Evolutionary conservation across 2,329 filamentous ascomycete species (phyloP).

Genomic region (Alternaria sp.): DNA sequence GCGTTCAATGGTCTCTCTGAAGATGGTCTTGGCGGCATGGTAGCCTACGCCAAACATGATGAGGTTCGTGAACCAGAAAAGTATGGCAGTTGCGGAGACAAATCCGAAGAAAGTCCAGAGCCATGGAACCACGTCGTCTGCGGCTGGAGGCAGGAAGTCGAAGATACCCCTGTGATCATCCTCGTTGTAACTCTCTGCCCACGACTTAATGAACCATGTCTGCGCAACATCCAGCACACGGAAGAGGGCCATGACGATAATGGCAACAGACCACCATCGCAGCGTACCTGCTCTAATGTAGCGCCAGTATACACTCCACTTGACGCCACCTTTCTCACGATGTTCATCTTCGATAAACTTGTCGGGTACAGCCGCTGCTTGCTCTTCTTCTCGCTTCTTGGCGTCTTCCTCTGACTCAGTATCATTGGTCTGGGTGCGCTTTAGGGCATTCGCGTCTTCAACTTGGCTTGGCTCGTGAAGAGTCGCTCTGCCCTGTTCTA

Average conservation of each 20-base stretch:
- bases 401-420: conserved; percentile 44
- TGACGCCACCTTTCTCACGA: conserved; percentile 75
- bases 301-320: conserved; percentile 78
- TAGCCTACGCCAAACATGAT: conserved; percentile 81
- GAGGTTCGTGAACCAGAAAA: conserved; percentile 66
- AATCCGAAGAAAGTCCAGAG: conserved; percentile 72
- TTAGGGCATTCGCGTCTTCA: conserved; percentile 53
- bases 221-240: conserved; percentile 70
- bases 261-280: conserved; percentile 72
- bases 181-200: conserved; percentile 76
- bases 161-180: conserved; percentile 37
- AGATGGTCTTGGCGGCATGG: conserved; percentile 76
- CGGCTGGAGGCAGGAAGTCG: conserved; percentile 68
- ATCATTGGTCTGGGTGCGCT: conserved; percentile 47
- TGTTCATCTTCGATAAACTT: conserved; percentile 83
- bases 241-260: conserved; percentile 67
- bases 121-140: conserved; percentile 74
- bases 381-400: conserved; percentile 44
- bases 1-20: conserved; percentile 71
- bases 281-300: conserved; percentile 84
- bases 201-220: conserved; percentile 83
- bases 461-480: conserved; percentile 51
- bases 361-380: conserved; percentile 65
- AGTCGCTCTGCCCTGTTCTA: conserved; percentile 65
- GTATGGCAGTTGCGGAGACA: conserved; percentile 40